phyloP scores from a whole-genome alignment of 148 eudicot species.

The Spergularia bocconei region DNA sequence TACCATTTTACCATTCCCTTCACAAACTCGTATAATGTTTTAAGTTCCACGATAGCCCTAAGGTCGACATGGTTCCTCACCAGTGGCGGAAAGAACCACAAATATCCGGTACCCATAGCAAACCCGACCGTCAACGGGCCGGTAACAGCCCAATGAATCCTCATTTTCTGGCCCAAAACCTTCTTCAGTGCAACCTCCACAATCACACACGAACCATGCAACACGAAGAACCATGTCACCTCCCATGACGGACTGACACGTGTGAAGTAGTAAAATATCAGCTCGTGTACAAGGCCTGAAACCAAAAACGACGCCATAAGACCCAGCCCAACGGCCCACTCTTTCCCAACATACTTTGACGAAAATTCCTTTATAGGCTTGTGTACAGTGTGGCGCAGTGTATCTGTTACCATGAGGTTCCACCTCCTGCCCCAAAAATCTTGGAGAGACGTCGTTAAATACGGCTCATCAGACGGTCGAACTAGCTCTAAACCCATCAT shows the following conservation, averaged over 20 bases:
- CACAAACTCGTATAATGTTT: not conserved
- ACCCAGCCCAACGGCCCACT: constrained; percentile 26
- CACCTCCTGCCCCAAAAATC: constrained; percentile 65
- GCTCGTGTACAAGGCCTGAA: constrained; percentile 74
- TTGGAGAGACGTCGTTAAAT: constrained; percentile 43
- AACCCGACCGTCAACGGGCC: constrained; percentile 52
- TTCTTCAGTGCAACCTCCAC: constrained; percentile 34
- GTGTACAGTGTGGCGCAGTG: constrained; percentile 38
- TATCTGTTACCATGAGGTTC: constrained; percentile 45
- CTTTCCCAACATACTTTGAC: constrained; percentile 15
- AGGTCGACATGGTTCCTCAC: constrained; percentile 41
- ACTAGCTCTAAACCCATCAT: constrained; percentile 36
- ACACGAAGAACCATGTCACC: constrained; percentile 56
- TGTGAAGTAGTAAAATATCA: constrained; percentile 45
- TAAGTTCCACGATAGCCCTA: constrained; percentile 42
- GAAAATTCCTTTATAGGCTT: constrained; percentile 27
- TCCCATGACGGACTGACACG: constrained; percentile 60
- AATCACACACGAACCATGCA: constrained; percentile 52
- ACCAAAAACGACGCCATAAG: constrained; percentile 46
- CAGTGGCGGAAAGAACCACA: constrained; percentile 57
- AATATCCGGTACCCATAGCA: constrained; percentile 43
- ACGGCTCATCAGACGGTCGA: constrained; percentile 59
- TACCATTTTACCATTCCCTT: not conserved
- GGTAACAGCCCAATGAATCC: constrained; percentile 35
- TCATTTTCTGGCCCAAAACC: constrained; percentile 23